Evolutionary conservation across 2,329 filamentous ascomycete genomes (phyloP).

Genomic region (Pyrenophora graminea): DNA sequence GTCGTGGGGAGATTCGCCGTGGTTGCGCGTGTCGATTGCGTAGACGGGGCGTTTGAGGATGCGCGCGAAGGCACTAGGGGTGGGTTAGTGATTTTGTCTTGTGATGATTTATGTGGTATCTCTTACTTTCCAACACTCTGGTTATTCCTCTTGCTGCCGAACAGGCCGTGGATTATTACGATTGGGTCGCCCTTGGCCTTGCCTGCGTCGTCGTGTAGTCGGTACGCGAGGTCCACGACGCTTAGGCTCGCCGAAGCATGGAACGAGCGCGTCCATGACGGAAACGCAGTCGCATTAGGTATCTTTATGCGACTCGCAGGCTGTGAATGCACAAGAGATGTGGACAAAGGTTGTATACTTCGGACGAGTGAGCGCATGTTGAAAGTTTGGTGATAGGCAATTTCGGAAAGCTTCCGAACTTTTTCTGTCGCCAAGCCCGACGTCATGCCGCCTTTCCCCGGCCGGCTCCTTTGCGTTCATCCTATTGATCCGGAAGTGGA

Average conservation of each 20-base stretch:
- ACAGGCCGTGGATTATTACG: slow-evolving; percentile 88
- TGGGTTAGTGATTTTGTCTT: neutral
- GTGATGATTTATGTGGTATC: neutral
- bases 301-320: slow-evolving; percentile 13
- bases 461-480: neutral
- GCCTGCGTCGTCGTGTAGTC: slow-evolving; percentile 42
- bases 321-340: slow-evolving; percentile 19
- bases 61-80: slow-evolving; percentile 71
- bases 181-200: slow-evolving; percentile 64
- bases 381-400: slow-evolving; percentile 6
- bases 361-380: slow-evolving; percentile 24
- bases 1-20: slow-evolving; percentile 85
- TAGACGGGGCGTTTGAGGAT: slow-evolving; percentile 82
- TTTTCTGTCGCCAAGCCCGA: slow-evolving; percentile 19
- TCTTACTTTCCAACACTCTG: slow-evolving; percentile 85
- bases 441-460: slow-evolving; percentile 16
- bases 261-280: slow-evolving; percentile 34
- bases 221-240: slow-evolving; percentile 41
- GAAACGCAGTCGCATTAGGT: neutral
- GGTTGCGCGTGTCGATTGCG: slow-evolving; percentile 86
- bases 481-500: neutral
- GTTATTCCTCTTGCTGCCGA: slow-evolving; percentile 95
- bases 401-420: slow-evolving; percentile 15
- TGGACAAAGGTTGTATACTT: slow-evolving; percentile 16
- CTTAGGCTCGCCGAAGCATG: slow-evolving; percentile 30